Evolutionary conservation across 208 protist species (phyloP), one percentile per base, ranked within the genome.

Genomic region (Leptomonas seymouri): DNA sequence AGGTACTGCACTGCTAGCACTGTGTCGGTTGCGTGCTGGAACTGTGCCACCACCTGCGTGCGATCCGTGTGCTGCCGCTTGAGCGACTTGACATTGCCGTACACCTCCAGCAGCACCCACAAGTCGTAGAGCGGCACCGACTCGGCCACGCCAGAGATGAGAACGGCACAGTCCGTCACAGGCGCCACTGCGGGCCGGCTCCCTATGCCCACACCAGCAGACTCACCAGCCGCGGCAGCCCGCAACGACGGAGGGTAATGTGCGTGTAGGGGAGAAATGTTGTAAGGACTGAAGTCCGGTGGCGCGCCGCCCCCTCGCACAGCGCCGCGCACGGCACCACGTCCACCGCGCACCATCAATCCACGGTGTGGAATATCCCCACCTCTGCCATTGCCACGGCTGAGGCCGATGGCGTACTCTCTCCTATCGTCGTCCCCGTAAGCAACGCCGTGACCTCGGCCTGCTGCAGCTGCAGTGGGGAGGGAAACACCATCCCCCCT

Each of bases 91-190:
- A 96, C 91, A 75, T 96, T 96, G 50, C 91, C 91, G 64, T 90
- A 94, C 23, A 96, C 91, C 80, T 96, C 91, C 50, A 96, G 84
- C 39, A 96, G 78, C 67, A 92, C 80, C 91, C 91, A 96, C 28
- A 96, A 57, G 59, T 90, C 83, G 57, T 92, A 85, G 62, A 96
- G 74, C 16, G 91, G 59, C 4, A 92, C 85, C 2, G 73, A 80
- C 65, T 90, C 83, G 18, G 67, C 61, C 11, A 96, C 85, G 56
- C 85, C 81, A 66, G 63, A 80, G 30, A 96, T 80, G 61, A 94
- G 85, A 8, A 96, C 80, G 14, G 83, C 84, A 36, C 70, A 70
- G 54, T 91, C 85, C 11, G 60, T 58, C 61, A 62, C 31, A 25
- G 48, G 54, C 2, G 55, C 45, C 21, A 34, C 56, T 2, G 71